Evolutionary conservation across 2,329 filamentous ascomycete species (phyloP), one percentile per base, ranked within the genome.

Genomic region (Orbilia javanica): DNA sequence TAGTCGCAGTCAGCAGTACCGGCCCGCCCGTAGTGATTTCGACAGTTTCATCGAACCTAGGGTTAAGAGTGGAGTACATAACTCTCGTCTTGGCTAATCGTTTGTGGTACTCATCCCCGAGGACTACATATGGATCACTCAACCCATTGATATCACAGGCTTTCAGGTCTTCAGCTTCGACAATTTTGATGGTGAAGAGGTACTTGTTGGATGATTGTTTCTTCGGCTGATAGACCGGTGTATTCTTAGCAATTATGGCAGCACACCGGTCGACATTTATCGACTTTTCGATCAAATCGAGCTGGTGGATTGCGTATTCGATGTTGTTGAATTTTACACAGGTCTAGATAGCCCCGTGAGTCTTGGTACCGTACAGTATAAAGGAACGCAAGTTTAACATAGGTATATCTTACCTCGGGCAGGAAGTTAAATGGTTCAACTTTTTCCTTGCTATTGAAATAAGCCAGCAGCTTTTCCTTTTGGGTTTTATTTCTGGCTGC

Each of bases 251-350:
- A 63, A 99, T 89, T 15, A 97, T 89, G 64, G 92, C 90, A 2
- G 94, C 94, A 82, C 94, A 97, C 10, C 89, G 91, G 83, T 99
- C 96, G 11, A 97, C 94, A 81, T 97, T 94, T 87, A 98, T 93
- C 74, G 91, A 90, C 82, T 89, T 91, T 83, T 98, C 95, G 5
- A 99, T 87, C 84, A 92, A 93, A 83, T 99, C 96, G 65, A 99
- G 88, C 82, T 97, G 93, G 71, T 94, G 89, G 85, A 97, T 94
- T 4, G 94, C 95, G 84, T 93, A 98, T 84, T 97, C 95, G 80
- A 99, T 91, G 82, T 99, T 97, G 87, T 99, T 99, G 81, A 99
- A 88, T 85, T 98, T 99, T 79, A 99, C 94, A 82, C 99, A 92
- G 4, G 94, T 97, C 93, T 97, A 81, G 18, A 50, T 36, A 13